Conservation (phyloP, 1,284 basidiomycete genomes). For the Gymnopus androsaceus region DNA sequence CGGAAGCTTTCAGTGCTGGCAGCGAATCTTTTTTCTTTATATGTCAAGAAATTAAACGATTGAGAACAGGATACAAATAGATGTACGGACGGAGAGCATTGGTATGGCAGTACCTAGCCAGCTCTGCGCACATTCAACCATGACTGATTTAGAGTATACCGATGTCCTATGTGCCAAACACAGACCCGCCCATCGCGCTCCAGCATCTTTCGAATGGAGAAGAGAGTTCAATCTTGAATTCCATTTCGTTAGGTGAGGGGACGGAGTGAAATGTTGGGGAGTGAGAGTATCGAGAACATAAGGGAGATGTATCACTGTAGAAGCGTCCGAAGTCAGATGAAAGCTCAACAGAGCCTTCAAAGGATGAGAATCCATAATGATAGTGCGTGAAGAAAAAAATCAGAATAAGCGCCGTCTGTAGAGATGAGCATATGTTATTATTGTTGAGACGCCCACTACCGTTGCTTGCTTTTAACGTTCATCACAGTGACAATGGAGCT, state of each 20-base stretch:
- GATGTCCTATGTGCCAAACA: conserved; percentile 70
- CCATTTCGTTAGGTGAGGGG: conserved; percentile 73
- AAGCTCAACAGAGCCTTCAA: conserved; percentile 69
- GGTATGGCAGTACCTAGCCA: conserved; percentile 70
- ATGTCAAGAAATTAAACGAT: conserved; percentile 20
- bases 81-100: conserved; percentile 61
- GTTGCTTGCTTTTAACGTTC: neutral
- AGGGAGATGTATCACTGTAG: conserved; percentile 57
- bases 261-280: conserved; percentile 52
- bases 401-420: conserved; percentile 4
- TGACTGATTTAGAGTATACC: conserved; percentile 51
- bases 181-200: conserved; percentile 74
- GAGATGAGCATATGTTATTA: no score
- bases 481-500: neutral
- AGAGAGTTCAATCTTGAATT: conserved; percentile 65
- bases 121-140: conserved; percentile 69
- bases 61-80: conserved; percentile 22
- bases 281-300: conserved; percentile 57
- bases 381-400: neutral
- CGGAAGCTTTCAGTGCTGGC: conserved; percentile 58
- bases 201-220: conserved; percentile 71
- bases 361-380: conserved; percentile 36
- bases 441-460: neutral
- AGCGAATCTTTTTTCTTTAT: conserved; percentile 67
- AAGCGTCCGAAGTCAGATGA: conserved; percentile 68